Conservation (phyloP, 2,329 filamentous ascomycete genomes). For the Colletotrichum destructivum region DNA sequence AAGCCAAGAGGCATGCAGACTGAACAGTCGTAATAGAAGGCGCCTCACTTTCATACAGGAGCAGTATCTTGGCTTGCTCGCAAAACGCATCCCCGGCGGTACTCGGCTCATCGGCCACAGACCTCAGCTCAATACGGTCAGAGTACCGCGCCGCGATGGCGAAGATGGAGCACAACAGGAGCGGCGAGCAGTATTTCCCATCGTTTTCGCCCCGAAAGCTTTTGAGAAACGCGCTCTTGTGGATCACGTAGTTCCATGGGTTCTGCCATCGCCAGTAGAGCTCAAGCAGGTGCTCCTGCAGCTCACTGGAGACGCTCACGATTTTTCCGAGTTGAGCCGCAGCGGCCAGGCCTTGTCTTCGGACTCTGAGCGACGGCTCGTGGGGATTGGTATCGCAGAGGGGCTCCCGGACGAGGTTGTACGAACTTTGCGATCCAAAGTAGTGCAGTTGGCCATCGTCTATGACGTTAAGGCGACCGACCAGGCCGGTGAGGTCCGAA, state of each 20-base stretch:
- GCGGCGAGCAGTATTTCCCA: constrained; percentile 43
- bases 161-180: constrained; percentile 45
- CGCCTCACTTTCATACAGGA: constrained; percentile 46
- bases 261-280: constrained; percentile 50
- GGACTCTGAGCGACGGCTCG: constrained; percentile 25
- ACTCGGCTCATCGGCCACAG: constrained; percentile 40
- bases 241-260: constrained; percentile 47
- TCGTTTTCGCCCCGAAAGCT: constrained; percentile 37
- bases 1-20: constrained; percentile 42
- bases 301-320: constrained; percentile 41
- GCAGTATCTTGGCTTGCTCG: constrained; percentile 45
- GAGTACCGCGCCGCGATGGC: constrained; percentile 47
- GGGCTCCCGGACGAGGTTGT: constrained; percentile 40
- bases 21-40: constrained; percentile 46
- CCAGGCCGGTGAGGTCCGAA: constrained; percentile 41
- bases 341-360: constrained; percentile 38
- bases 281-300: constrained; percentile 47
- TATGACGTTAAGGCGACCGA: constrained; percentile 38
- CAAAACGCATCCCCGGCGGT: constrained; percentile 45
- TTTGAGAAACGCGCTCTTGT: constrained; percentile 43
- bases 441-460: constrained; percentile 47
- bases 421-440: constrained; percentile 47
- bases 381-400: background rate
- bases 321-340: constrained; percentile 36
- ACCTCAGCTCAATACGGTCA: constrained; percentile 43